Conservation (phyloP, 1,284 basidiomycete genomes). For the Abortiporus biennis region DNA sequence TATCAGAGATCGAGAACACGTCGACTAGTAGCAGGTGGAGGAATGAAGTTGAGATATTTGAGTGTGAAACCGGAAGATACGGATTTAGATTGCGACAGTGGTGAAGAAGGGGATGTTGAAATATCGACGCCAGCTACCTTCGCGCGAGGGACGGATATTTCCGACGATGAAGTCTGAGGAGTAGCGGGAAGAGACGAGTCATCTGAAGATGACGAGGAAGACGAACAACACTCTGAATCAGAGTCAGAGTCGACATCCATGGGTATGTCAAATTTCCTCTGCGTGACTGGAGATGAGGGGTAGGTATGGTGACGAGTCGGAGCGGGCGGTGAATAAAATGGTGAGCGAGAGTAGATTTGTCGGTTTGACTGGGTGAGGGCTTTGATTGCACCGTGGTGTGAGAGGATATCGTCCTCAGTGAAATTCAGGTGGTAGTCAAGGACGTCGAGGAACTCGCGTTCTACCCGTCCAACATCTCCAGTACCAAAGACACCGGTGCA, state of each 20-base stretch:
- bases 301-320: constrained; percentile 10
- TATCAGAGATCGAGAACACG: too few species aligned
- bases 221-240: too few species aligned
- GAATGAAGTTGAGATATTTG: too few species aligned
- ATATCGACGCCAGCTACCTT: too few species aligned
- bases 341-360: constrained; percentile 15
- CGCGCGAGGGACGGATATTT: too few species aligned
- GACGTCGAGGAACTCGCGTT: constrained; percentile 72
- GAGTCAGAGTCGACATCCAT: constrained; percentile 10
- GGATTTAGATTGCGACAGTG: too few species aligned
- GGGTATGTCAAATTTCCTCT: constrained; percentile 17
- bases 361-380: too few species aligned
- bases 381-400: constrained; percentile 49
- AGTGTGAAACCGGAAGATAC: too few species aligned
- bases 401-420: constrained; percentile 55
- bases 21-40: too few species aligned
- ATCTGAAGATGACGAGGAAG: constrained; percentile 6
- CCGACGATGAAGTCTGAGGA: too few species aligned
- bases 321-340: constrained; percentile 13
- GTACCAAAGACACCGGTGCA: constrained; percentile 75
- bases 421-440: constrained; percentile 64
- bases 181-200: too few species aligned
- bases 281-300: constrained; percentile 18
- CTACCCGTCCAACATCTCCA: constrained; percentile 71
- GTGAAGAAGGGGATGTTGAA: too few species aligned